phyloP scores from a whole-genome alignment of 2,329 filamentous ascomycete species.

The Beauveria pseudobassiana region DNA sequence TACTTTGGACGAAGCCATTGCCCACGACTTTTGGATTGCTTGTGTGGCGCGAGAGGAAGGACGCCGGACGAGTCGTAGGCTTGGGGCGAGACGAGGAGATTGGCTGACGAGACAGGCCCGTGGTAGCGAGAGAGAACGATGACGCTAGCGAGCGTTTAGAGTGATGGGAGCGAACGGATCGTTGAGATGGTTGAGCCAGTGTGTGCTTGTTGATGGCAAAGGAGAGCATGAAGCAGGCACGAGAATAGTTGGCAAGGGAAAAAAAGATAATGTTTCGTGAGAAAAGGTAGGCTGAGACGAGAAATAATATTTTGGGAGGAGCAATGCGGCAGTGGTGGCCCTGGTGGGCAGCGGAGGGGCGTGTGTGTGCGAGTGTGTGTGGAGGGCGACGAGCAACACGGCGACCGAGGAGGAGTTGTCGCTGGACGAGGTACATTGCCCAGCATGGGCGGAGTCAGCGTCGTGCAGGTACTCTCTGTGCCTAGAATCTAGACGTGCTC shows the following conservation, averaged over 20 bases:
- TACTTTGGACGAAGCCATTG: slow-evolving; percentile 60
- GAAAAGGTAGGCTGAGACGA: slow-evolving; percentile 21
- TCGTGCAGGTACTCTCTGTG: neutral
- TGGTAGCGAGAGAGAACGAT: neutral
- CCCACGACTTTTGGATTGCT: slow-evolving; percentile 30
- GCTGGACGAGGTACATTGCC: slow-evolving; percentile 6
- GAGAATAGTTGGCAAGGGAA: slow-evolving; percentile 6
- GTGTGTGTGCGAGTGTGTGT: slow-evolving; percentile 12
- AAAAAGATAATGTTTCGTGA: slow-evolving; percentile 12
- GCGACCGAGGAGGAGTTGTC: slow-evolving; percentile 11
- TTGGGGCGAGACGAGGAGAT: neutral
- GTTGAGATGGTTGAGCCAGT: slow-evolving; percentile 2
- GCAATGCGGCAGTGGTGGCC: slow-evolving; percentile 18
- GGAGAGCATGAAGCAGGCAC: slow-evolving; percentile 5
- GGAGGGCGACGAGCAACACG: slow-evolving; percentile 15
- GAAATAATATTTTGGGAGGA: slow-evolving; percentile 35
- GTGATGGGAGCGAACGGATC: neutral
- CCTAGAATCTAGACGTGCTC: neutral
- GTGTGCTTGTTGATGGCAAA: neutral
- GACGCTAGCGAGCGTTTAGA: slow-evolving; percentile 5
- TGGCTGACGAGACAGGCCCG: slow-evolving; percentile 6
- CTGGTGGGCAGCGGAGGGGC: slow-evolving; percentile 16
- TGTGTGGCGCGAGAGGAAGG: slow-evolving; percentile 25
- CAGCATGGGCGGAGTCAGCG: neutral
- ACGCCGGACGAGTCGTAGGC: neutral